phyloP scores from a whole-genome alignment of 805 yeast species.

The Zygoascus flipseniorum region DNA sequence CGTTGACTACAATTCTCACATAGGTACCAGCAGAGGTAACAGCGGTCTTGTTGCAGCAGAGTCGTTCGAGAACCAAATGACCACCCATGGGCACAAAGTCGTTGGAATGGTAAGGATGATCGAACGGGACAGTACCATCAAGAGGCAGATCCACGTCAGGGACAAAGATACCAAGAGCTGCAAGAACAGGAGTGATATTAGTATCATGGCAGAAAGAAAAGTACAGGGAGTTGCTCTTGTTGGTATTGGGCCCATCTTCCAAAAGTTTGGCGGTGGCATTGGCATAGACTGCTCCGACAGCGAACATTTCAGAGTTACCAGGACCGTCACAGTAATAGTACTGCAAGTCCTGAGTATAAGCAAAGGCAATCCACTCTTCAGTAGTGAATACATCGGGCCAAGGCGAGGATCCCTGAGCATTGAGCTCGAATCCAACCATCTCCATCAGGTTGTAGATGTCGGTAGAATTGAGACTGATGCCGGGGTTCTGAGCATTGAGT shows the following conservation, averaged over 20 bases:
- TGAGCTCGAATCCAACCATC: slow-evolving; percentile 44
- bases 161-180: slow-evolving; percentile 40
- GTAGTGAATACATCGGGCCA: slow-evolving; percentile 37
- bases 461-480: slow-evolving; percentile 31
- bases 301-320: slow-evolving; percentile 35
- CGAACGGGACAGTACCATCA: slow-evolving; percentile 35
- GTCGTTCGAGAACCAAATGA: slow-evolving; percentile 42
- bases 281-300: slow-evolving; percentile 38
- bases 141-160: slow-evolving; percentile 36
- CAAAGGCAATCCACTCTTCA: slow-evolving; percentile 39
- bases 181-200: slow-evolving; percentile 41
- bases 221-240: slow-evolving; percentile 30
- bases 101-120: slow-evolving; percentile 38
- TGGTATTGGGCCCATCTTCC: slow-evolving; percentile 28
- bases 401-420: slow-evolving; percentile 39
- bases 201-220: slow-evolving; percentile 49
- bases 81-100: slow-evolving; percentile 55
- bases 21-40: slow-evolving; percentile 22
- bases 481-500: slow-evolving; percentile 28
- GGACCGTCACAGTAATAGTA: slow-evolving; percentile 43
- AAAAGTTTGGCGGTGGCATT: slow-evolving; percentile 41
- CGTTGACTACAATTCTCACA: slow-evolving; percentile 44
- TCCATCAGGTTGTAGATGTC: slow-evolving; percentile 37
- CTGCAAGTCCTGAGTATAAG: slow-evolving; percentile 35
- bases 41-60: slow-evolving; percentile 34